These are phyloP conservation scores for Scytalidium lignicola DNA, from an alignment of 2,329 filamentous ascomycete genomes.

Conservation along the genomic window DNA sequence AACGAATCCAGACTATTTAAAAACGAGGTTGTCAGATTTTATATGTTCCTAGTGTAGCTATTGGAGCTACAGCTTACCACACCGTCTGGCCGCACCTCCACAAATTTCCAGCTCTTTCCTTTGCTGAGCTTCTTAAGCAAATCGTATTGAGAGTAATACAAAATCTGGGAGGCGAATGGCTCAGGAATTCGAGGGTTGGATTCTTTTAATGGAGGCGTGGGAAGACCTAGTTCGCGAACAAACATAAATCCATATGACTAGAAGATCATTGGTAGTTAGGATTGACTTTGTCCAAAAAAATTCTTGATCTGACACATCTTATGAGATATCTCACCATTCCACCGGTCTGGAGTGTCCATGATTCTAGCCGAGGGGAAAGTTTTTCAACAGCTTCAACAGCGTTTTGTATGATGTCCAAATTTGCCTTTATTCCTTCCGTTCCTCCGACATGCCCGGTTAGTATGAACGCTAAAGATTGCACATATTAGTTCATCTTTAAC, in stretches of 20 bases:
- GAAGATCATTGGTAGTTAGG: slow-evolving; percentile 9
- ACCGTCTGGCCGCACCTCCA: slow-evolving; percentile 36
- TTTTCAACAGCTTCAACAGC: slow-evolving; percentile 32
- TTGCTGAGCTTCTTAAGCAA: slow-evolving; percentile 28
- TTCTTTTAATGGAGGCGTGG: slow-evolving; percentile 31
- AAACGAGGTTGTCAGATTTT: neutral
- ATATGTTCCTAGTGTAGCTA: neutral
- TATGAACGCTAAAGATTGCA: too few relatives aligned
- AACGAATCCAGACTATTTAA: slow-evolving; percentile 30
- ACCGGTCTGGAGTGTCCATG: slow-evolving; percentile 35
- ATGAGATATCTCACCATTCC: slow-evolving; percentile 31
- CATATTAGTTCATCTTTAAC: too few relatives aligned
- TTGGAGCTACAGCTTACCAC: slow-evolving; percentile 23
- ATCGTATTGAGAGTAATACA: slow-evolving; percentile 40
- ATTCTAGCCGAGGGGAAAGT: slow-evolving; percentile 31
- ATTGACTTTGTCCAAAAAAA: slow-evolving; percentile 15
- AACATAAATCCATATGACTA: slow-evolving; percentile 24
- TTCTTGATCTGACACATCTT: slow-evolving; percentile 8
- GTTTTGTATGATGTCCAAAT: slow-evolving; percentile 32
- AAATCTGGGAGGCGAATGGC: slow-evolving; percentile 35
- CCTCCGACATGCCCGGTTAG: neutral
- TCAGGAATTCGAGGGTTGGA: slow-evolving; percentile 33
- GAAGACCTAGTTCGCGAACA: slow-evolving; percentile 13
- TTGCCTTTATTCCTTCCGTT: slow-evolving; percentile 17
- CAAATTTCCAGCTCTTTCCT: slow-evolving; percentile 38